Percentiles rank a stretch among this genome's conserved stretches.
Evolutionary conservation across 2,329 filamentous ascomycete species (phyloP).

Genomic region (Beauveria varroae): DNA sequence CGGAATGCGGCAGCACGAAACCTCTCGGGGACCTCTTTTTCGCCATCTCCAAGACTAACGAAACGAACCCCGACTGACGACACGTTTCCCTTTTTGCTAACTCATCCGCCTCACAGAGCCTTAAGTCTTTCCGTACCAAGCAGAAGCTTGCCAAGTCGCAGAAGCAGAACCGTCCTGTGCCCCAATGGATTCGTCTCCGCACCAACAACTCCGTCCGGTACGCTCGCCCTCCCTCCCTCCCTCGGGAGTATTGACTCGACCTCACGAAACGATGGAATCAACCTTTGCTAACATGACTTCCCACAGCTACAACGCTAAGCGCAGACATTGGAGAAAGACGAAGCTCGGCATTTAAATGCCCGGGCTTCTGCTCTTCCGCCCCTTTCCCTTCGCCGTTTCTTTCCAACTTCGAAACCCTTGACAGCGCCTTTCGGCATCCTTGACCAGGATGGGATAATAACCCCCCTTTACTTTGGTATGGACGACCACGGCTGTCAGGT

Average conservation of each 20-base stretch:
- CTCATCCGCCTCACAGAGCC: conserved; percentile 56
- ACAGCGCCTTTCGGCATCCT: not conserved
- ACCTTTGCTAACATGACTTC: not conserved
- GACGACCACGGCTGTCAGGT: not conserved
- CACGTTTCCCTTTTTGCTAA: conserved; percentile 17
- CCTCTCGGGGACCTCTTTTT: not conserved
- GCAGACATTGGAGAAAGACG: conserved; percentile 99
- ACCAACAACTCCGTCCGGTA: conserved; percentile 99
- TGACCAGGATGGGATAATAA: not conserved
- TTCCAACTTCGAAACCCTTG: conserved; percentile 16
- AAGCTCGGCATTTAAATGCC: conserved; percentile 90
- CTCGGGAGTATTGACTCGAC: not conserved
- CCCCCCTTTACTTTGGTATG: not conserved
- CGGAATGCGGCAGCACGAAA: not conserved
- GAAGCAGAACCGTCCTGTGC: conserved; percentile 99
- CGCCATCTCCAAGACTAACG: not conserved
- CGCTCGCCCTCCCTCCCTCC: conserved; percentile 29
- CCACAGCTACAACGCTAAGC: conserved; percentile 97
- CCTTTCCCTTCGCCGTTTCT: conserved; percentile 17
- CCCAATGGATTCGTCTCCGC: conserved; percentile 98
- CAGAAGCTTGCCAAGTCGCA: conserved; percentile 99
- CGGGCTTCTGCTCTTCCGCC: conserved; percentile 11
- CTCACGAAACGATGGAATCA: too few relatives aligned
- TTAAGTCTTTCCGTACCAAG: conserved; percentile 99
- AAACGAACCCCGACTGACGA: not conserved